Evolutionary conservation across 1,284 basidiomycete species (phyloP), one percentile per base, ranked within the genome.

Genomic region (Microbotryum lychnidis-dioicae): DNA sequence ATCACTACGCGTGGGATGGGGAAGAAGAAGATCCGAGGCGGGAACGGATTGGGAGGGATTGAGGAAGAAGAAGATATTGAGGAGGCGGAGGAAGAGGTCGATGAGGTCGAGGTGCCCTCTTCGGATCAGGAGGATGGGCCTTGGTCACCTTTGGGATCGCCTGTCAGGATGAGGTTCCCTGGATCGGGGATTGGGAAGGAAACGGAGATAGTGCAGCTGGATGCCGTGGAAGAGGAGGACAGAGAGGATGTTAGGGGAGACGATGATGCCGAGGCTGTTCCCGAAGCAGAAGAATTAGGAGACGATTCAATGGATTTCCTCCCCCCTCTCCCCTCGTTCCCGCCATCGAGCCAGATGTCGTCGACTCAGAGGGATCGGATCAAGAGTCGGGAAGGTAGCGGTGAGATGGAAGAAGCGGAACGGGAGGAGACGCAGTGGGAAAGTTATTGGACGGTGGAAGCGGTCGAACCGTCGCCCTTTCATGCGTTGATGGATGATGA

Each of bases 401-500:
- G 3, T 0, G 47, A 4, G 18, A 33, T 18, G 44, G 53, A 27
- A 50, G 16, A 37, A 25, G 50, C 16, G 14, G 33, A 12, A 1
- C 21, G 4, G 8, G 57, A 54, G 33, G 58, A 60, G 44, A 54
- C 58, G 16, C 37, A 57, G 62, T 63, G 62, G 62, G 62, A 63
- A 44, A 54, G 50, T 45, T 63, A 63, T 49, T 63, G 62, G 62
- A 57, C 58, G 4, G 48, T 42, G 37, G 37, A 42, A 6, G 16
- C 37, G 37, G 37, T 42, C 37, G 37, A 42, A 16, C 37, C 37
- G 4, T 42, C 37, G 14, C 37, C 37, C 16, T 42, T 42, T 42
- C 37, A 42, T 42, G 37, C 37, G 37, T 42, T 42, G 37, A 42
- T 42, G 37, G 37, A 42, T 42, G 37, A 42, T 18, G 37, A 42